These are phyloP conservation scores for Fraxinus nigra DNA, from an alignment of 305 asterid genomes.

Conservation along the genomic window DNA sequence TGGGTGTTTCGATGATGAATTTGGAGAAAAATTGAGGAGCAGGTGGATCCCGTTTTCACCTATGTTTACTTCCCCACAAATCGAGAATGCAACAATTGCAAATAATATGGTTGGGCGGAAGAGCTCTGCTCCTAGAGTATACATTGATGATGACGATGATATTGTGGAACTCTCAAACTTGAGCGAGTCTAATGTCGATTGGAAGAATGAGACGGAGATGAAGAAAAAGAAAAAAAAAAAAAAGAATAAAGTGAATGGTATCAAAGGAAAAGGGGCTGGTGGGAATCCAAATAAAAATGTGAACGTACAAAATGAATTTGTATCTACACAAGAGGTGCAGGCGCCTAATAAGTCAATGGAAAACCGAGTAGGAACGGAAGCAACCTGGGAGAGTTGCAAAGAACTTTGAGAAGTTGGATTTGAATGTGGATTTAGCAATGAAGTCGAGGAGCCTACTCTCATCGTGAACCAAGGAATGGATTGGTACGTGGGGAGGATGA, in stretches of 20 bases:
- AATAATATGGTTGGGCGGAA: too few relatives aligned
- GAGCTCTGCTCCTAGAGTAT: too few relatives aligned
- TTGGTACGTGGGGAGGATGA: conserved; percentile 54
- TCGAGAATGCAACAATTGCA: conserved; percentile 19
- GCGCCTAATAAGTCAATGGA: conserved; percentile 29
- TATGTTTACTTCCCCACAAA: conserved; percentile 55
- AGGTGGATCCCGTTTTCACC: conserved; percentile 85
- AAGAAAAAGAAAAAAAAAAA: conserved; percentile 27
- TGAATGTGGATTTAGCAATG: conserved; percentile 94
- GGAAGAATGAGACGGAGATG: too few relatives aligned
- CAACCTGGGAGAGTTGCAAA: conserved; percentile 72
- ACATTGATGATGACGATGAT: too few relatives aligned
- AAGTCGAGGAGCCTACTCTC: conserved; percentile 67
- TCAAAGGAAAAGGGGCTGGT: too few relatives aligned
- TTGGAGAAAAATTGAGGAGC: conserved; percentile 48
- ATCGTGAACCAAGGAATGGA: conserved; percentile 56
- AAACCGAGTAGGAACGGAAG: conserved; percentile 64
- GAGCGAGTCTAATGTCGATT: too few relatives aligned
- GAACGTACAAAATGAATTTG: conserved; percentile 38
- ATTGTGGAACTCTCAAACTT: too few relatives aligned
- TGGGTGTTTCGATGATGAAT: conserved; percentile 58
- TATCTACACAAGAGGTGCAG: conserved; percentile 32
- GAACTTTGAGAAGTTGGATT: conserved; percentile 73
- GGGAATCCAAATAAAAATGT: conserved; percentile 21
- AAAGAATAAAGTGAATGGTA: conserved; percentile 32